Evolutionary conservation across 345 rosid genomes (phyloP), one percentile per base, ranked within the genome.

Genomic region (Cardiospermum halicacabum): DNA sequence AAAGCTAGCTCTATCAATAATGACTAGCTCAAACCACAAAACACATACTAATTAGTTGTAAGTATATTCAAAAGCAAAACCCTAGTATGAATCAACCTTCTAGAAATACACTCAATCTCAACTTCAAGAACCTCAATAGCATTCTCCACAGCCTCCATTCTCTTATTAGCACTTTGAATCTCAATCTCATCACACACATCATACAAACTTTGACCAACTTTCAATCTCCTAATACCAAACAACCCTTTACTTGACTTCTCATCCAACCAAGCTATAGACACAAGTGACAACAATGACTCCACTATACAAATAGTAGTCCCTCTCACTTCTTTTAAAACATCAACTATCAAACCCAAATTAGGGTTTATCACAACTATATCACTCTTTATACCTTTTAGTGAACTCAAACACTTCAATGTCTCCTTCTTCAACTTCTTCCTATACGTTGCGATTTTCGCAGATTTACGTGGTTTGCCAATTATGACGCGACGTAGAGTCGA

Each of bases 51-150:
- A 55, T 81, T 86, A 64, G 58, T 75, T 34, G 82, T 82, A 27
- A 82, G 90, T 73, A 89, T 82, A 71, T 89, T 92, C 3, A 85
- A 87, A 72, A 89, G 96, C 24, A 83, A 80, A 73, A 80, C 94
- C 77, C 97, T 80, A 34, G 97, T 87, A 56, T 85, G 92, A 60
- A 91, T 91, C 77, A 89, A 68, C 19, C 92, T 76, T 70, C 96
- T 69, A 30, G 69, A 82, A 64, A 89, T 87, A 75, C 83, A 83
- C 55, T 85, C 83, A 24, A 89, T 15, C 77, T 92, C 94, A 31
- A 72, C 71, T 64, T 82, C 88, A 37, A 89, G 90, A 67, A 85
- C 80, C 51, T 87, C 84, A 6, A 85, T 73, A 34, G 90, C 85
- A 39, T 82, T 87, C 76, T 85, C 89, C 56, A 83, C 87, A 0